A percentile compares a stretch with the other conserved stretches of the same genome.
These are phyloP conservation scores for Pichia insulana DNA, from an alignment of 805 yeast genomes.

Conservation along the genomic window DNA sequence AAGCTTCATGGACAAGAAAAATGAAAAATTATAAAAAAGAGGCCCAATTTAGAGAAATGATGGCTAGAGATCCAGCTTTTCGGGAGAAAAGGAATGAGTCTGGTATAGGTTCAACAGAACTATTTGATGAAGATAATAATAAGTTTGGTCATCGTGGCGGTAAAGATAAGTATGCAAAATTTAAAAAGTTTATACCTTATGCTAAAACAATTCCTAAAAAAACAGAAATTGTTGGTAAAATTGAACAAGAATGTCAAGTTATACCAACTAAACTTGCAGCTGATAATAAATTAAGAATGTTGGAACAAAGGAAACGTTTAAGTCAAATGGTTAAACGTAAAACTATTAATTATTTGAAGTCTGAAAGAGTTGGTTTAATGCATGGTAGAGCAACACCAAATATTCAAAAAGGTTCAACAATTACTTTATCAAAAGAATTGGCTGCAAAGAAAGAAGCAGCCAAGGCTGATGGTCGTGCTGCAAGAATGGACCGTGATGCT, in stretches of 20 bases:
- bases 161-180: constrained; percentile 10
- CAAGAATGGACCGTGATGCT: constrained; percentile 89
- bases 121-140: constrained; percentile 4
- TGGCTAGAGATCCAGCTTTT: constrained; percentile 16
- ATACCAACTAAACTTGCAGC: constrained; percentile 69
- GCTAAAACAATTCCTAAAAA: constrained; percentile 84
- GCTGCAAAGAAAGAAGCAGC: constrained; percentile 45
- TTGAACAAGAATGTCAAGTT: constrained; percentile 86
- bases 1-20: constrained; percentile 26
- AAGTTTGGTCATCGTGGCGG: constrained; percentile 8
- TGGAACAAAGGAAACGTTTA: constrained; percentile 29
- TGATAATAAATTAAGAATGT: constrained; percentile 54
- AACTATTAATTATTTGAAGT: constrained; percentile 47
- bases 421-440: constrained; percentile 56
- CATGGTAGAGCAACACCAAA: constrained; percentile 84
- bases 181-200: constrained; percentile 53
- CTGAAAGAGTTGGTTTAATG: constrained; percentile 73
- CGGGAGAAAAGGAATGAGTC: constrained; percentile 9
- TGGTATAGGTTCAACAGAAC: constrained; percentile 25
- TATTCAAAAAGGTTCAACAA: constrained; percentile 56
- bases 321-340: constrained; percentile 32
- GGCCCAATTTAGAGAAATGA: constrained; percentile 10
- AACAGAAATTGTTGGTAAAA: constrained; percentile 77
- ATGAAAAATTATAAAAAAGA: constrained; percentile 16
- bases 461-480: constrained; percentile 73